These are phyloP conservation scores for Bathelium albidoporum DNA, from an alignment of 495 filamentous ascomycete species.

Conservation along the genomic window DNA sequence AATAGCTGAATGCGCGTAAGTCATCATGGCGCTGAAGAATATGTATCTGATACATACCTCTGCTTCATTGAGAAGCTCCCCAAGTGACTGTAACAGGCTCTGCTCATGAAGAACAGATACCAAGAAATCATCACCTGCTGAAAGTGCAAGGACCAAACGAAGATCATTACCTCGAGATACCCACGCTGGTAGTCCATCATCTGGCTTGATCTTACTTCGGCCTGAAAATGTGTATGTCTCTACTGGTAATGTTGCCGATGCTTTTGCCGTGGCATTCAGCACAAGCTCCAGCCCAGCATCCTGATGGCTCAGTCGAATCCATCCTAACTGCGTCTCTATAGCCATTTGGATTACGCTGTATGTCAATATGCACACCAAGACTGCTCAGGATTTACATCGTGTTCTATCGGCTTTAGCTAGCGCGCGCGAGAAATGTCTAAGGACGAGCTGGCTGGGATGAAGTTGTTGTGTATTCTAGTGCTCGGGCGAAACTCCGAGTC, in stretches of 20 bases:
- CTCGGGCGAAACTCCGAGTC: no score
- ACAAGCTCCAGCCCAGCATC: constrained; percentile 17
- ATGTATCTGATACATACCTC: constrained; percentile 10
- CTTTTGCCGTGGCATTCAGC: constrained; percentile 8
- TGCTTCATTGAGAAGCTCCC: constrained; percentile 15
- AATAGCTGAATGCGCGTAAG: background rate
- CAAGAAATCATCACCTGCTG: constrained; percentile 10
- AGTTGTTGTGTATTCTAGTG: no score
- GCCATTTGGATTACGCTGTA: constrained; percentile 12
- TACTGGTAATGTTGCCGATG: background rate
- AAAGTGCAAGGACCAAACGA: constrained; percentile 18
- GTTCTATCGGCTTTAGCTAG: no score
- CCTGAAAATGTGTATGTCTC: background rate
- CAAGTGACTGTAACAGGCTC: constrained; percentile 11
- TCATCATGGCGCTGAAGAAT: background rate
- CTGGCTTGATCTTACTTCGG: background rate
- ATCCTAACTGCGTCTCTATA: constrained; percentile 22
- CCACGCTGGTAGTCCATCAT: constrained; percentile 12
- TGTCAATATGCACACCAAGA: no score
- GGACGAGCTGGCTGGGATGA: no score
- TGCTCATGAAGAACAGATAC: background rate
- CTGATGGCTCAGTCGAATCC: constrained; percentile 18
- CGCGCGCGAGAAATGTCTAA: no score
- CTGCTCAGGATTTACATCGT: no score
- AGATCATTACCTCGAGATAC: constrained; percentile 21